Base-by-base conservation (phyloP, 2,329 filamentous ascomycete genomes). In the Fusarium floridanum region DNA sequence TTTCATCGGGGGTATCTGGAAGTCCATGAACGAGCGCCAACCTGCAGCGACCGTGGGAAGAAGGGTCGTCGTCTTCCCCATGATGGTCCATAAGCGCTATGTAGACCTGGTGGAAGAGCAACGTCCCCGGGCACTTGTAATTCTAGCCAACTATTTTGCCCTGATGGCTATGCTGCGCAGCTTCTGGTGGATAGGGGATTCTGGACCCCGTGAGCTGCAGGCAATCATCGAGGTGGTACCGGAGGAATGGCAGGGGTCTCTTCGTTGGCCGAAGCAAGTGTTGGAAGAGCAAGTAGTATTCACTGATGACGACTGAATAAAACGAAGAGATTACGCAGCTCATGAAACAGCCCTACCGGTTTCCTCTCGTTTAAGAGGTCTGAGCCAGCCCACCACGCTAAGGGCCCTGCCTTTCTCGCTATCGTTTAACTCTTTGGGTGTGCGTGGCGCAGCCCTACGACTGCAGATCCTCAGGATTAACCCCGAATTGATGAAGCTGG, bases 131-230 rank as follows among this genome's bases (percentile, higher is more conserved):
- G 73, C 76, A 6, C 70, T 78, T 6, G 70, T 78, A 1, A 69
- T 78, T 17, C 43, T 78, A 20, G 77, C 72, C 10, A 72, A 78
- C 37, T 77, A 76, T 24, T 78, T 77, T 67, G 71, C 75, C 1
- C 41, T 75, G 6, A 39, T 77, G 6, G 62, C 66, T 17, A 64
- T 70, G 43, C 36, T 77, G 4, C 62, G 67, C 45, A 45, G 63
- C 5, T 45, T 68, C 14, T 78, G 77, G 75, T 78, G 67, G 69
- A 43, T 78, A 24, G 76, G 72, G 11, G 64, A 76, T 36, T 66
- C 72, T 27, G 74, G 75, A 4, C 22, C 37, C 3, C 64, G 74
- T 2, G 74, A 77, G 59, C 66, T 75, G 1, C 37, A 61, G 14
- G 75, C 75, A 8, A 72, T 77, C 39, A 61, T 66, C 48, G 48